Base-by-base conservation (phyloP, 495 filamentous ascomycete genomes). In the Acidiella bohemica region DNA sequence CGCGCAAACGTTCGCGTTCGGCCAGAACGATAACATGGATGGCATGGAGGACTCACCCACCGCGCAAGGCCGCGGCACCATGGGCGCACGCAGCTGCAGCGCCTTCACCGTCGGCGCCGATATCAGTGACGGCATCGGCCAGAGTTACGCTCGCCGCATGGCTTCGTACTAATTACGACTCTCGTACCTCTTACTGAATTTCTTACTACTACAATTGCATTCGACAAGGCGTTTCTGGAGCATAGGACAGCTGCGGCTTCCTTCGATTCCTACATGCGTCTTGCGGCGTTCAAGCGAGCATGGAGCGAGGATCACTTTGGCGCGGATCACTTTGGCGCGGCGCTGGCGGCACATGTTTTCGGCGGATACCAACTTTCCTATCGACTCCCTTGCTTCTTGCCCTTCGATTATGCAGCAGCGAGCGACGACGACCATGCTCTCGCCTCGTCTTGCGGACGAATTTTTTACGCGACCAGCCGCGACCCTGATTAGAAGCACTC, bases 1-100 rank as follows among this genome's bases (percentile, higher is more conserved):
- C 28, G 86, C 92, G 13, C 82, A 93, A 58, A 99, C 88, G 0
- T 99, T 86, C 62, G 87, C 88, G 14, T 95, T 94, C 63, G 76
- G 75, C 21, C 71, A 92, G 50, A 72, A 78, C 33, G 67, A 63
- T 11, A n/a, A n/a, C n/a, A 35, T 41, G 31, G 59, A 67, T 23
- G 66, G 72, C 30, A 71, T 84, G 55, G 76, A 93, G 36, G 83
- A 86, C 33, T 47, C 43, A n/a, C 48, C 48, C 5, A 51, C 48
- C 7, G 48, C 43, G 2, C 26, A 36, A 25, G 30, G 36, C 14
- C 42, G 47, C 5, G 22, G 20, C 4, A 32, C 20, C 6, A 37
- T 37, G 19, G 8, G 35, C n/a, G 7, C 28, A 5, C 26, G 47
- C n/a, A 46, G 29, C 21, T 27, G 24, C 13, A 45, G 43, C 33